Evolutionary conservation across 768 basidiomycete species (phyloP).

Genomic region (Crucibulum laeve): DNA sequence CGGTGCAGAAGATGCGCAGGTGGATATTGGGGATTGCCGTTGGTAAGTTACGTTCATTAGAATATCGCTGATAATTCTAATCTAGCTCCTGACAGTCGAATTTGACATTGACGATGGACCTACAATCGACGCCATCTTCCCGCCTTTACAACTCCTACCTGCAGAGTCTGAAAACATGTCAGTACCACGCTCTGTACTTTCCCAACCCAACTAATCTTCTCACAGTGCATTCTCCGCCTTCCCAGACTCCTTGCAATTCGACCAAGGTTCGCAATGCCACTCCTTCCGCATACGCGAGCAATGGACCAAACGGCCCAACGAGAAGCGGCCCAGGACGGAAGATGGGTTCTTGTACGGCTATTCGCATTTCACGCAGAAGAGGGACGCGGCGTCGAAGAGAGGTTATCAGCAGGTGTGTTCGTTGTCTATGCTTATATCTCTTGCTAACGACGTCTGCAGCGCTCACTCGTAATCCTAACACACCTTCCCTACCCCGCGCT

Average conservation of each 20-base stretch:
- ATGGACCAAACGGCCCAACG: slow-evolving; percentile 14
- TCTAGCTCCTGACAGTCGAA: slow-evolving; percentile 50
- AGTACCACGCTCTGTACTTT: slow-evolving; percentile 16
- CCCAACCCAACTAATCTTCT: background rate
- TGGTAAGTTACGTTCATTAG: slow-evolving; percentile 32
- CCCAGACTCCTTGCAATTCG: slow-evolving; percentile 83
- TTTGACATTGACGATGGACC: slow-evolving; percentile 90
- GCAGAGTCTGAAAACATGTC: slow-evolving; percentile 83
- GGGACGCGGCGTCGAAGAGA: slow-evolving; percentile 61
- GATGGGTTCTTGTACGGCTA: slow-evolving; percentile 79
- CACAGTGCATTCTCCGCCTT: slow-evolving; percentile 87
- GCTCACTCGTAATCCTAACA: slow-evolving; percentile 78
- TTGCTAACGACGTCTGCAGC: slow-evolving; percentile 31
- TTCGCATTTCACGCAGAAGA: slow-evolving; percentile 70
- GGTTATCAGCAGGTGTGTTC: slow-evolving; percentile 71
- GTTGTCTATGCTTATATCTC: background rate
- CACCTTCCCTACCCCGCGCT: slow-evolving; percentile 80
- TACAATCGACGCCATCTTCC: slow-evolving; percentile 66
- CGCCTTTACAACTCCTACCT: slow-evolving; percentile 57
- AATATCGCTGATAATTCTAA: background rate
- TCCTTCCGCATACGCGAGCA: slow-evolving; percentile 80
- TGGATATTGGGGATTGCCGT: slow-evolving; percentile 70
- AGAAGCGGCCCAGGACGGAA: slow-evolving; percentile 30
- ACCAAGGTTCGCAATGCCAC: slow-evolving; percentile 79
- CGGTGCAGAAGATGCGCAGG: slow-evolving; percentile 44